A percentile compares a stretch with the other conserved stretches of the same genome.
These are phyloP conservation scores for Sclerospora graminicola DNA, from an alignment of 352 stramenopile species.

Conservation along the genomic window DNA sequence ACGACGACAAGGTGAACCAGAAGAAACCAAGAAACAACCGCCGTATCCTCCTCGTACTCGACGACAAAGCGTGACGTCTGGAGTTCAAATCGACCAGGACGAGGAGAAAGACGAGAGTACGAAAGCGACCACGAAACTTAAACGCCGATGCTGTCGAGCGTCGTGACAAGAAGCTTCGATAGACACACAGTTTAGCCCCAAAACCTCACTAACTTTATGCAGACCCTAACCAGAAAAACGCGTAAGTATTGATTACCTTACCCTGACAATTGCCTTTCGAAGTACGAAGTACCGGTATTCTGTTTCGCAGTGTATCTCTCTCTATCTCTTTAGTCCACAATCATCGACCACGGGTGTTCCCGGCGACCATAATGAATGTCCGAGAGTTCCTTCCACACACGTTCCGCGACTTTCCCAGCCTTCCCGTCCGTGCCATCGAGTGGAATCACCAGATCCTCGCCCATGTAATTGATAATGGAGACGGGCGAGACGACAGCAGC, in stretches of 20 bases:
- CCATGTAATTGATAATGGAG: constrained; percentile 91
- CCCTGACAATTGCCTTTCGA: no score
- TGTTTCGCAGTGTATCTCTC: neutral
- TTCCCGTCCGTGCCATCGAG: constrained; percentile 76
- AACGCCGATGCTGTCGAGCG: constrained; percentile 3
- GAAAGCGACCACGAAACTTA: neutral
- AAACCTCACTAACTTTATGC: no score
- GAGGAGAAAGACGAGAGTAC: no score
- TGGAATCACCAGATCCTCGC: constrained; percentile 87
- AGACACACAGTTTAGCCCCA: no score
- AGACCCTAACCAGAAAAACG: no score
- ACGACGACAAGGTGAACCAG: neutral
- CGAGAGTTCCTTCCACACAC: constrained; percentile 83
- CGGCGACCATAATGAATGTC: constrained; percentile 78
- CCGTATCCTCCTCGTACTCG: neutral
- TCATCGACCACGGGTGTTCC: constrained; percentile 42
- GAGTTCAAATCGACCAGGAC: no score
- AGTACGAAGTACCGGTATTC: no score
- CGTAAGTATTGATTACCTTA: no score
- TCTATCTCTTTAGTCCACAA: constrained; percentile 28
- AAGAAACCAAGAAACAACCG: neutral
- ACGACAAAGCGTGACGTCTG: neutral
- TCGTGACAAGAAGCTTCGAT: neutral
- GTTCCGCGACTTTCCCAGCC: constrained; percentile 78
- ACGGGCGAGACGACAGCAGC: constrained; percentile 93